These are phyloP conservation scores for Chlorella sp. DNA, from an alignment of 139 green algal genomes.

Conservation along the genomic window DNA sequence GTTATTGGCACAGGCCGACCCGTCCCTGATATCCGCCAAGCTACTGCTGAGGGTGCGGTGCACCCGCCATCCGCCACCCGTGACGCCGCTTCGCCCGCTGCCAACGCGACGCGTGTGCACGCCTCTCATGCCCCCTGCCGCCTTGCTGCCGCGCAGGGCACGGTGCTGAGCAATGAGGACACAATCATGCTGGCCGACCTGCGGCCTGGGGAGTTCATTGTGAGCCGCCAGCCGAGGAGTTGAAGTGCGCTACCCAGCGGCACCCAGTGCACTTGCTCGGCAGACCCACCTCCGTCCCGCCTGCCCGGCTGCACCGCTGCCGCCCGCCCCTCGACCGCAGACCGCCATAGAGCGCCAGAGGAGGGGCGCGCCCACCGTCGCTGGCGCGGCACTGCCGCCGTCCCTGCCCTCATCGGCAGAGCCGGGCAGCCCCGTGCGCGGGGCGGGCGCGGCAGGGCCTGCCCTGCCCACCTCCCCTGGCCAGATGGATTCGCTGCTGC, in stretches of 20 bases:
- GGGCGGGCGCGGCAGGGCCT: neutral
- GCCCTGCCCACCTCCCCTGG: neutral
- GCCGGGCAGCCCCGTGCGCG: neutral
- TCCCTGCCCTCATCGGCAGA: too few relatives aligned
- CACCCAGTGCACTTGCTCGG: neutral
- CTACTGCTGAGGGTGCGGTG: too few relatives aligned
- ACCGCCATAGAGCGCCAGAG: neutral
- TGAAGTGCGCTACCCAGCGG: neutral
- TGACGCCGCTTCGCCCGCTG: too few relatives aligned
- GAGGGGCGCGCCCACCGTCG: neutral
- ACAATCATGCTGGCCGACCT: too few relatives aligned
- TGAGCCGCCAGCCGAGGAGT: neutral
- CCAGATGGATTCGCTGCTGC: conserved; percentile 48
- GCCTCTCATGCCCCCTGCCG: too few relatives aligned
- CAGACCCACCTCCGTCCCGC: neutral
- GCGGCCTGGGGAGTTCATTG: conserved; percentile 2
- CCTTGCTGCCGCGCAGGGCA: too few relatives aligned
- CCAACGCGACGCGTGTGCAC: too few relatives aligned
- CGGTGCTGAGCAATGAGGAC: too few relatives aligned
- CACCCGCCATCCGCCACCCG: too few relatives aligned
- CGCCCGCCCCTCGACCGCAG: neutral
- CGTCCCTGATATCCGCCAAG: too few relatives aligned
- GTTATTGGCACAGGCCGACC: too few relatives aligned
- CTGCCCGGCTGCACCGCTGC: neutral
- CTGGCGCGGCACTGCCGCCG: too few relatives aligned